Evolutionary conservation across 768 basidiomycete genomes (phyloP).

Genomic region (Naganishia antarctica): DNA sequence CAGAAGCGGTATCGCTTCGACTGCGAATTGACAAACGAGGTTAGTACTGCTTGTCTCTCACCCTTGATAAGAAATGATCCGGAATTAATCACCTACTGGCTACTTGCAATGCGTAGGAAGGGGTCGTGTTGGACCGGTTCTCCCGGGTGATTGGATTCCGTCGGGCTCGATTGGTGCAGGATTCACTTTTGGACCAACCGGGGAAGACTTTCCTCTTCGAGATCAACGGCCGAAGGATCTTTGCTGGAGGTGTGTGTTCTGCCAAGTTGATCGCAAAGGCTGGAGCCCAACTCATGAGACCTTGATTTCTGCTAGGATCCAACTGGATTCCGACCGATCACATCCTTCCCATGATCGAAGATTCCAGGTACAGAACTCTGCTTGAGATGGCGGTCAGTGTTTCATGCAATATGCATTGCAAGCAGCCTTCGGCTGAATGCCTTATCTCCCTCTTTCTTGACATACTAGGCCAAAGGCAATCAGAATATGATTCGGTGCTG

Average conservation of each 20-base stretch:
- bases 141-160: slow-evolving; percentile 64
- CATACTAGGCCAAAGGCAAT: slow-evolving; percentile 61
- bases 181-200: slow-evolving; percentile 65
- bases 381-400: slow-evolving; percentile 65
- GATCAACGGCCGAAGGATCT: slow-evolving; percentile 79
- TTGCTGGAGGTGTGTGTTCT: slow-evolving; percentile 60
- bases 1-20: slow-evolving; percentile 64
- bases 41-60: neutral
- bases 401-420: too few species aligned
- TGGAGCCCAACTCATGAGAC: too few species aligned
- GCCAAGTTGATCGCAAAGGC: too few species aligned
- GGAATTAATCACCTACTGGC: too few species aligned
- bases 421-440: too few species aligned
- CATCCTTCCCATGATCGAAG: slow-evolving; percentile 66
- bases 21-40: neutral
- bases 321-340: slow-evolving; percentile 76
- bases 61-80: too few species aligned
- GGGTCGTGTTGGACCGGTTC: neutral
- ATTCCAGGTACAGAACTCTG: slow-evolving; percentile 68
- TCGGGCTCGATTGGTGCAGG: slow-evolving; percentile 70
- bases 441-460: too few species aligned
- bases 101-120: too few species aligned
- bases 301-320: slow-evolving; percentile 44
- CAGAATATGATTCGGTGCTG: slow-evolving; percentile 93
- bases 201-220: slow-evolving; percentile 86